Conservation (phyloP, 2,329 filamentous ascomycete species). For the Claviceps pusilla region DNA sequence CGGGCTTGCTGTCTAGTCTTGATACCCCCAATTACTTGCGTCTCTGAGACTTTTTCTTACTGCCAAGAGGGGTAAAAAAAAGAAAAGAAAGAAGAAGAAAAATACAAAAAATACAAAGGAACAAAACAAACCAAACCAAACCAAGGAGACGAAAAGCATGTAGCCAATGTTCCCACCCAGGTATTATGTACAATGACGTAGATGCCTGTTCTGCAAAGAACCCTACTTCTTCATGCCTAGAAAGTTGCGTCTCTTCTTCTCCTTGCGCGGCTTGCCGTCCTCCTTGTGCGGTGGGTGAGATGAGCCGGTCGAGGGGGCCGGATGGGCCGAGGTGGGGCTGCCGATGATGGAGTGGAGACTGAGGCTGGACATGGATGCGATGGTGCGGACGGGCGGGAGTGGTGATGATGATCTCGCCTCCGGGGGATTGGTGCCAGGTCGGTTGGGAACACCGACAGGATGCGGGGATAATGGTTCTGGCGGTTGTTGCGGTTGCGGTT, state of each 20-base stretch:
- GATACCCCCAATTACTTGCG: too few relatives aligned
- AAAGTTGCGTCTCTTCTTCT: slow-evolving; percentile 47
- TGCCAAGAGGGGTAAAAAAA: too few relatives aligned
- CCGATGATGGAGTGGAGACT: slow-evolving; percentile 22
- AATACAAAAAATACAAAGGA: neutral
- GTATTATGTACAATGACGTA: neutral
- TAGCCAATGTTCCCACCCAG: too few relatives aligned
- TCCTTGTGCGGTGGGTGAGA: slow-evolving; percentile 7
- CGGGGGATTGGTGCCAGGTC: slow-evolving; percentile 8
- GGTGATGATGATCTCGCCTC: neutral
- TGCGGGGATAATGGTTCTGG: slow-evolving; percentile 22
- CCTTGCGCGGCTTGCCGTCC: slow-evolving; percentile 34
- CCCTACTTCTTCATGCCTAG: slow-evolving; percentile 43
- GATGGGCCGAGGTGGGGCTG: slow-evolving; percentile 1
- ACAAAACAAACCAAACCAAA: too few relatives aligned
- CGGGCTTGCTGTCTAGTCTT: too few relatives aligned
- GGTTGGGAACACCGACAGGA: slow-evolving; percentile 15
- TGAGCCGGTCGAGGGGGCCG: neutral
- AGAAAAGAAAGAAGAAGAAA: neutral
- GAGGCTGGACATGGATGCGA: slow-evolving; percentile 41
- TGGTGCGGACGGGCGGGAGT: slow-evolving; percentile 26
- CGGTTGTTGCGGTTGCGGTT: slow-evolving; percentile 22
- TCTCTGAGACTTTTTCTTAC: too few relatives aligned
- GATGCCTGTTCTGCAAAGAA: slow-evolving; percentile 12
- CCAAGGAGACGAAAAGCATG: neutral